Base-by-base conservation (phyloP, 2,329 filamentous ascomycete genomes). In the Magnaporthiopsis rhizophila region DNA sequence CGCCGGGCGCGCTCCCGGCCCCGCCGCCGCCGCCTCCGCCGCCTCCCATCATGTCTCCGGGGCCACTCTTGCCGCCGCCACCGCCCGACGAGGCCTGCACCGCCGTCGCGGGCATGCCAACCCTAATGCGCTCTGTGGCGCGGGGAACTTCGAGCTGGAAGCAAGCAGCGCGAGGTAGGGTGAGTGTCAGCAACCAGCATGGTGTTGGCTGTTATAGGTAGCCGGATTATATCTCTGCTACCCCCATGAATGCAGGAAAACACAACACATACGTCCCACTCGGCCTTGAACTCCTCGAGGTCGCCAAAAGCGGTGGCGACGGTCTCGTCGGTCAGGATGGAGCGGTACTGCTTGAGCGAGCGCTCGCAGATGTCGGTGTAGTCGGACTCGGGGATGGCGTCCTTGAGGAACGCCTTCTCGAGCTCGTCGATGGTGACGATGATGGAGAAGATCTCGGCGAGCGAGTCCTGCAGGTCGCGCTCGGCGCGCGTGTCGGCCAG, bases 391-490 rank as follows among this genome's bases (percentile, higher is more conserved):
- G 90, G 86, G 62, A 99, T 89, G 28, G 92, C 94, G 81, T 99
- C 95, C 73, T 97, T 96, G 56, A 99, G 85, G 73, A 97, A 99
- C 0, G 94, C 96, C 75, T 96, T 97, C 73, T 99, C 95, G 1
- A 99, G 85, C 68, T 96, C 92, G 74, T 99, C 95, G 3, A 99
- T 82, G 0, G 95, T 98, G 67, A 97, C 86, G 53, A 99, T 94
- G 69, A 99, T 98, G 78, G 93, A 97, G 78, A 98, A 99, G 30
- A 99, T 88, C 77, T 99, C 95, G 64, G 94, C 95, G 18, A 99
- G 86, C 1, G 95, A 98, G 73, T 98, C 95, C 75, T 97, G 92
- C 1, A 98, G 82, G 74, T 99, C 93, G 66, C 94, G 89, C 78
- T 98, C 94, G 57, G 91, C 89, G 69, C 90, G 88, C 28, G 89